These are phyloP conservation scores for Globisporangium cylindrosporum DNA, from an alignment of 352 stramenopile species.

Conservation along the genomic window DNA sequence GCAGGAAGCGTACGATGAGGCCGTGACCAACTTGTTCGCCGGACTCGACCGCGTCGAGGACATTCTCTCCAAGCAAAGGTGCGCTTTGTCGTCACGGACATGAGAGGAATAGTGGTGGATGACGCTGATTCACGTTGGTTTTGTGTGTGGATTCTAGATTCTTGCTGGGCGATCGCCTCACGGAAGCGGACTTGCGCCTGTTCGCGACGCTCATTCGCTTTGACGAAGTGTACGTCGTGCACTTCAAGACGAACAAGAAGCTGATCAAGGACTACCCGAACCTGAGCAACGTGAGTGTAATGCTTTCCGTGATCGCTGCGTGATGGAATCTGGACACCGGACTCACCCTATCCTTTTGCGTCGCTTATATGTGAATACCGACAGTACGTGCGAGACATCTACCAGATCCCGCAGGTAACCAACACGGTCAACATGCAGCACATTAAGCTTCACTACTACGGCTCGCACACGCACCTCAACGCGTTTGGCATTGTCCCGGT, in stretches of 20 bases:
- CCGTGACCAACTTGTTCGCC: constrained; percentile 65
- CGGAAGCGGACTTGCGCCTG: constrained; percentile 78
- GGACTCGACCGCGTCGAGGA: constrained; percentile 69
- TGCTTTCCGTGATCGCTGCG: background rate
- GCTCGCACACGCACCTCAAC: constrained; percentile 93
- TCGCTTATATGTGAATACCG: constrained; percentile 8
- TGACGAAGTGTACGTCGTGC: constrained; percentile 81
- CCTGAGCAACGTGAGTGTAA: constrained; percentile 61
- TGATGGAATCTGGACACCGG: background rate
- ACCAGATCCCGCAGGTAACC: constrained; percentile 89
- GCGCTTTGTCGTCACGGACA: constrained; percentile 6
- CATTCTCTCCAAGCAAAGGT: constrained; percentile 62
- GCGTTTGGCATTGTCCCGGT: constrained; percentile 91
- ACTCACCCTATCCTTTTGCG: background rate
- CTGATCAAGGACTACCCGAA: constrained; percentile 89
- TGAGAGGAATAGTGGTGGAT: background rate
- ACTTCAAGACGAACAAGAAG: constrained; percentile 90
- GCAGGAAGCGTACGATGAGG: constrained; percentile 88
- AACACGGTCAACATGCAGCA: constrained; percentile 94
- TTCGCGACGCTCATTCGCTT: constrained; percentile 82
- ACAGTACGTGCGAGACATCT: constrained; percentile 86
- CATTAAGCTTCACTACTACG: constrained; percentile 97
- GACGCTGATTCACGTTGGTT: background rate
- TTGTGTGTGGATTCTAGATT: constrained; percentile 26
- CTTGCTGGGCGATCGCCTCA: constrained; percentile 61